Base-by-base conservation (phyloP, 2,329 filamentous ascomycete species). In the Diatrype stigma region DNA sequence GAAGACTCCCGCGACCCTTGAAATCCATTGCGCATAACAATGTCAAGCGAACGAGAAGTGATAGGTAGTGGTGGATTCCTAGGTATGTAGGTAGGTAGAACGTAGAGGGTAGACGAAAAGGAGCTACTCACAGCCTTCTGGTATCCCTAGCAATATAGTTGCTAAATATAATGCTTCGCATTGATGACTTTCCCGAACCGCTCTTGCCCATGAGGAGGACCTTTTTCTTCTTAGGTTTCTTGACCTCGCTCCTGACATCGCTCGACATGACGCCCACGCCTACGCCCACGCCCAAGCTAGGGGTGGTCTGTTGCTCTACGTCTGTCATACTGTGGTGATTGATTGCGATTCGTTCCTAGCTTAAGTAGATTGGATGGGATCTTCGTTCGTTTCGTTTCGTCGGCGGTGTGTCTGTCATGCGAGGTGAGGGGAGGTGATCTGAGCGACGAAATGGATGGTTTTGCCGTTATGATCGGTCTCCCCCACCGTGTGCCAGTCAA, bases 71-170 rank as follows among this genome's bases (percentile, higher is more conserved):
- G 19, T 6, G 42, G 30, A 3, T 28, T 7, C n/a, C 16, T 14
- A 26, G 28, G 19, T 7, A 21, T 30, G 16, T 26, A n/a, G n/a
- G n/a, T n/a, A n/a, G n/a, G n/a, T n/a, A n/a, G n/a, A n/a, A n/a
- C n/a, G n/a, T n/a, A n/a, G n/a, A n/a, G 26, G 10, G 5, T 30
- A 10, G 26, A 30, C 10, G 10, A 6, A 10, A 30, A 6, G 10
- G 10, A 5, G 26, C 40, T n/a, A 68, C 78, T 67, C 64, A 81
- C 79, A 99, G 77, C 52, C 94, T 79, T 37, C 94, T 82, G 6
- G 96, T 96, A 70, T 99, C 94, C 67, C 95, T 91, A 51, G 94
- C 94, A 58, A 97, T 92, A 69, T 96, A 97, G 72, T 97, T 97
- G 77, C 90, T 96, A 73, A 99, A 99, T 69, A 99, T 96, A 66